phyloP scores from a whole-genome alignment of 192 early-diverging fungal genomes.

The Borealophlyctis nickersoniae region DNA sequence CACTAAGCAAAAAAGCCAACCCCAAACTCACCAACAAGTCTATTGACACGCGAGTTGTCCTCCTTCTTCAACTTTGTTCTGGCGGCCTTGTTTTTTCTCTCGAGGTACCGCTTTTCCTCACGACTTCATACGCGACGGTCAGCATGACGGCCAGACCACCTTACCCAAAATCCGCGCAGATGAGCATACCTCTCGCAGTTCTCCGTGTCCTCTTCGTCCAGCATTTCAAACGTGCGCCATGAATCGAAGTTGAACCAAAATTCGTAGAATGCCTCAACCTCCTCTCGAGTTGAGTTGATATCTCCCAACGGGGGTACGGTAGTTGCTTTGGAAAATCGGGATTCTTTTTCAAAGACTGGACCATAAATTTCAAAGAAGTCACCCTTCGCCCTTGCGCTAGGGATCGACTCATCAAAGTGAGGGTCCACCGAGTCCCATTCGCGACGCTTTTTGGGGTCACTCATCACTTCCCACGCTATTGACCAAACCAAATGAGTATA shows the following conservation, averaged over 20 bases:
- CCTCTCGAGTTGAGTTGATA: slow-evolving; percentile 54
- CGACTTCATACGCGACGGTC: slow-evolving; percentile 47
- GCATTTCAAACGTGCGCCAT: slow-evolving; percentile 96
- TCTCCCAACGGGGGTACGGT: slow-evolving; percentile 84
- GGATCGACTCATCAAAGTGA: slow-evolving; percentile 68
- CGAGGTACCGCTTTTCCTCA: slow-evolving; percentile 94
- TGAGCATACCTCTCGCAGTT: slow-evolving; percentile 67
- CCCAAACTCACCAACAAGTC: slow-evolving; percentile 58
- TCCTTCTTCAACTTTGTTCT: slow-evolving; percentile 94
- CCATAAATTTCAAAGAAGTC: slow-evolving; percentile 76
- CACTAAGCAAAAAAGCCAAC: background rate
- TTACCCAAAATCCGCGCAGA: background rate
- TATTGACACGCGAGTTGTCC: slow-evolving; percentile 84
- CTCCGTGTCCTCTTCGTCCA: slow-evolving; percentile 95
- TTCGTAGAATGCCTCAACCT: slow-evolving; percentile 72
- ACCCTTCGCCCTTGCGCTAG: slow-evolving; percentile 59
- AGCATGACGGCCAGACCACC: background rate
- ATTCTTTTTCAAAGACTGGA: slow-evolving; percentile 83
- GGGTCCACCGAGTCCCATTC: slow-evolving; percentile 98
- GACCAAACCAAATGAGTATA: background rate
- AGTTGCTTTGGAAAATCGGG: slow-evolving; percentile 86
- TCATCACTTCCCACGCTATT: slow-evolving; percentile 87
- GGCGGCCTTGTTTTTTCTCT: slow-evolving; percentile 92
- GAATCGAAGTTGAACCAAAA: slow-evolving; percentile 87
- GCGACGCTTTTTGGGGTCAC: slow-evolving; percentile 80